phyloP scores from a whole-genome alignment of 1,284 basidiomycete species.

The Xerocomus amazonicus region DNA sequence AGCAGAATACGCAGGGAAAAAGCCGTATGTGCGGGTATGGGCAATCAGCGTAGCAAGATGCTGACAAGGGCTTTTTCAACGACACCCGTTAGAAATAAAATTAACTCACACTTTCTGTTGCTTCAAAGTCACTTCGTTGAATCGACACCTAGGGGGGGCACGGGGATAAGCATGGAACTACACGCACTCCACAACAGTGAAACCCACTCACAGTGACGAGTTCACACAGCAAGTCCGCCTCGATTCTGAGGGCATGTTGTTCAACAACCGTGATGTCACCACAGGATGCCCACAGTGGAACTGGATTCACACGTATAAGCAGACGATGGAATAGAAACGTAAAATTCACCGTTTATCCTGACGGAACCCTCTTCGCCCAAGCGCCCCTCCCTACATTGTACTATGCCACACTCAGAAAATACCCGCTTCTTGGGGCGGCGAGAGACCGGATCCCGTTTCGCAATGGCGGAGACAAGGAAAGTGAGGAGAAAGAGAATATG shows the following conservation, averaged over 20 bases:
- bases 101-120: conserved; percentile 45
- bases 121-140: conserved; percentile 61
- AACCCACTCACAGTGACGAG: conserved; percentile 48
- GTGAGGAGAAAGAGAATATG: conserved; percentile 58
- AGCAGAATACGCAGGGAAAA: conserved; percentile 56
- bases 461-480: conserved; percentile 60
- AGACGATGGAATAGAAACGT: background rate
- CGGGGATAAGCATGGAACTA: background rate
- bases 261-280: conserved; percentile 50
- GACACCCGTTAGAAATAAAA: background rate
- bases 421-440: conserved; percentile 66
- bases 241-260: conserved; percentile 52
- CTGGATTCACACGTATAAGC: background rate
- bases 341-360: conserved; percentile 25
- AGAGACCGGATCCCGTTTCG: conserved; percentile 69
- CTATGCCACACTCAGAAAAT: conserved; percentile 63
- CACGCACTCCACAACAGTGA: background rate
- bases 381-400: conserved; percentile 26
- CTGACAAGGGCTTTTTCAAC: conserved; percentile 28
- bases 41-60: conserved; percentile 55
- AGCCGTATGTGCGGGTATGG: conserved; percentile 51
- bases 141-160: conserved; percentile 54
- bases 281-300: conserved; percentile 47
- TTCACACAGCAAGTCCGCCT: conserved; percentile 68
- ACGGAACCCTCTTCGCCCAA: conserved; percentile 13